Percentiles rank a stretch among this genome's conserved stretches.
phyloP scores from a whole-genome alignment of 2,329 filamentous ascomycete genomes.

The Botrytis fragariae region DNA sequence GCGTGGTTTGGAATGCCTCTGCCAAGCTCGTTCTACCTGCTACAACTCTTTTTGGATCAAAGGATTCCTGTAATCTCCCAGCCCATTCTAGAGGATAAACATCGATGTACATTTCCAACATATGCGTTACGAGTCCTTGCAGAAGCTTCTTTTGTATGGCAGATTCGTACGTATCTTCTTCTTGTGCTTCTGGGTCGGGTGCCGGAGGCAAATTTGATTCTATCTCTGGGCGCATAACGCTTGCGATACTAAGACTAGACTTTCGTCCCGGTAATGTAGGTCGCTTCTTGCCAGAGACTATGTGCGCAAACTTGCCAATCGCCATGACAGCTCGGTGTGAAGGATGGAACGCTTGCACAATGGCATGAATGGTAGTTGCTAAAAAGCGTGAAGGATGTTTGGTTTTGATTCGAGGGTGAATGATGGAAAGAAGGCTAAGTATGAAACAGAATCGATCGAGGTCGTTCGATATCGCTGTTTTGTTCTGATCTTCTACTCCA shows the following conservation, averaged over 20 bases:
- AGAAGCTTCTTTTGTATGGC: slow-evolving; percentile 63
- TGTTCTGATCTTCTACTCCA: slow-evolving; percentile 27
- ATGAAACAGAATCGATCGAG: slow-evolving; percentile 62
- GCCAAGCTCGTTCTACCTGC: slow-evolving; percentile 59
- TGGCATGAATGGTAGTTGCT: slow-evolving; percentile 70
- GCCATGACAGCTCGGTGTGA: slow-evolving; percentile 66
- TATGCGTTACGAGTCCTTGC: slow-evolving; percentile 74
- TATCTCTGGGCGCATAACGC: slow-evolving; percentile 53
- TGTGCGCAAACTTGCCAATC: slow-evolving; percentile 68
- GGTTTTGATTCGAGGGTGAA: slow-evolving; percentile 73
- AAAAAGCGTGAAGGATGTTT: slow-evolving; percentile 77
- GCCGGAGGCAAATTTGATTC: slow-evolving; percentile 43
- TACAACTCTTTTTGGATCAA: slow-evolving; percentile 62
- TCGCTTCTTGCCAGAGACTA: slow-evolving; percentile 63
- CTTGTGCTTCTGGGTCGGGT: slow-evolving; percentile 59
- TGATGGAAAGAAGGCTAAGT: slow-evolving; percentile 67
- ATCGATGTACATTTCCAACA: slow-evolving; percentile 72
- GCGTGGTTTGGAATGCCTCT: slow-evolving; percentile 62
- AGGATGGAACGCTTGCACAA: slow-evolving; percentile 63
- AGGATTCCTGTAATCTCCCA: slow-evolving; percentile 64
- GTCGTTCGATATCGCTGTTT: slow-evolving; percentile 24
- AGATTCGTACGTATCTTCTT: slow-evolving; percentile 56
- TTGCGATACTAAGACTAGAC: slow-evolving; percentile 55
- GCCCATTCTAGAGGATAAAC: slow-evolving; percentile 60
- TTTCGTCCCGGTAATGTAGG: slow-evolving; percentile 60